Evolutionary conservation across 2,329 filamentous ascomycete species (phyloP).

Genomic region (Dactylellina drechsleri): DNA sequence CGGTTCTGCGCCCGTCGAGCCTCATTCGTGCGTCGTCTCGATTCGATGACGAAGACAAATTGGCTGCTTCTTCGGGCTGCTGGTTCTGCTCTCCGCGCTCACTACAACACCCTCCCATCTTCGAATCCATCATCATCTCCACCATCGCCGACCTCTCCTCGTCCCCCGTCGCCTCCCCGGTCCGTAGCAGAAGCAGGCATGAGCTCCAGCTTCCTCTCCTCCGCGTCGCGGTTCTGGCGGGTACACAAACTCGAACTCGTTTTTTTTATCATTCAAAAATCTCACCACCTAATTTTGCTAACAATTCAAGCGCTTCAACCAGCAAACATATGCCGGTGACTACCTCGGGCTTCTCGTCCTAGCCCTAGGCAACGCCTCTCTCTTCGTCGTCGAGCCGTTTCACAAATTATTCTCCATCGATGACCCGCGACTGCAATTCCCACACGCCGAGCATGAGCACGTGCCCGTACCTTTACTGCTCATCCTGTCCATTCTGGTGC

Average conservation of each 20-base stretch:
- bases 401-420: slow-evolving; percentile 93
- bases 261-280: background rate
- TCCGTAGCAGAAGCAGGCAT: slow-evolving; percentile 19
- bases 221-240: slow-evolving; percentile 67
- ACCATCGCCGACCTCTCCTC: slow-evolving; percentile 51
- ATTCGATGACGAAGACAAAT: slow-evolving; percentile 18
- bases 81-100: slow-evolving; percentile 27
- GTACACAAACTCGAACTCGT: slow-evolving; percentile 56
- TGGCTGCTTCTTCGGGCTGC: slow-evolving; percentile 28
- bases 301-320: slow-evolving; percentile 53
- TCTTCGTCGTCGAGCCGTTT: slow-evolving; percentile 77
- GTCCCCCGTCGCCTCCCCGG: slow-evolving; percentile 49
- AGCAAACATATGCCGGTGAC: slow-evolving; percentile 87
- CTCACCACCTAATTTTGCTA: slow-evolving; percentile 22
- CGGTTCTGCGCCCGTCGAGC: background rate
- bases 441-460: slow-evolving; percentile 83
- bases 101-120: slow-evolving; percentile 39
- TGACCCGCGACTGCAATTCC: slow-evolving; percentile 84
- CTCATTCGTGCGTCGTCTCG: background rate
- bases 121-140: slow-evolving; percentile 19
- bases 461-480: slow-evolving; percentile 83
- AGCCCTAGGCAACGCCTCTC: slow-evolving; percentile 55
- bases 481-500: slow-evolving; percentile 69
- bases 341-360: slow-evolving; percentile 81
- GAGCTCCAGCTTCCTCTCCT: slow-evolving; percentile 62